These are phyloP conservation scores for Wickerhamiella brachini DNA, from an alignment of 805 yeast genomes.

Conservation along the genomic window DNA sequence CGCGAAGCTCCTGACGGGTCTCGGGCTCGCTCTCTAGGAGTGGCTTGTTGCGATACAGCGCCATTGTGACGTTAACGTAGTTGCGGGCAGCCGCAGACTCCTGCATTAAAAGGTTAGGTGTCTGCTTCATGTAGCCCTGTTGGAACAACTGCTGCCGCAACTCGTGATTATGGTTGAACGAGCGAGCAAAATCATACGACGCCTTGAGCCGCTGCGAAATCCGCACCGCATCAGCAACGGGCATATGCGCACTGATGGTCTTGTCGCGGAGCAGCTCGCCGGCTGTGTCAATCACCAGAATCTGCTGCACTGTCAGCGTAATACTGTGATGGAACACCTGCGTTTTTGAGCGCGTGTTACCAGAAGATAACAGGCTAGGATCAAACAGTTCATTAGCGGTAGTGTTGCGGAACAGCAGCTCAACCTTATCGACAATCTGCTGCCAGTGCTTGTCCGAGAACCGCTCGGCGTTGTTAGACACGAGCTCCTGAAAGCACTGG, in stretches of 20 bases:
- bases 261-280: conserved; percentile 59
- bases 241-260: conserved; percentile 52
- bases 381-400: conserved; percentile 72
- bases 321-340: conserved; percentile 56
- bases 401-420: conserved; percentile 59
- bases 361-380: conserved; percentile 11
- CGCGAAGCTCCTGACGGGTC: conserved; percentile 38
- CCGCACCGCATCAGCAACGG: conserved; percentile 47
- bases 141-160: conserved; percentile 80
- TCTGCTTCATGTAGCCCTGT: conserved; percentile 79
- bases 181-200: conserved; percentile 72
- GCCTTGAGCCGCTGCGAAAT: conserved; percentile 46
- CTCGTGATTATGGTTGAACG: conserved; percentile 79
- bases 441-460: conserved; percentile 65
- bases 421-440: conserved; percentile 50
- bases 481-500: conserved; percentile 67
- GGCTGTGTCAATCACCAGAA: conserved; percentile 74
- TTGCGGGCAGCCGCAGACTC: conserved; percentile 86
- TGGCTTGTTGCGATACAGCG: conserved; percentile 55
- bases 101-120: conserved; percentile 84
- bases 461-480: conserved; percentile 57
- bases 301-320: conserved; percentile 80
- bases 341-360: conserved; percentile 13
- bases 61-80: conserved; percentile 64
- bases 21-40: conserved; percentile 31